Evolutionary conservation across 768 basidiomycete genomes (phyloP), one percentile per base, ranked within the genome.

Genomic region (Agrocybe pediades): DNA sequence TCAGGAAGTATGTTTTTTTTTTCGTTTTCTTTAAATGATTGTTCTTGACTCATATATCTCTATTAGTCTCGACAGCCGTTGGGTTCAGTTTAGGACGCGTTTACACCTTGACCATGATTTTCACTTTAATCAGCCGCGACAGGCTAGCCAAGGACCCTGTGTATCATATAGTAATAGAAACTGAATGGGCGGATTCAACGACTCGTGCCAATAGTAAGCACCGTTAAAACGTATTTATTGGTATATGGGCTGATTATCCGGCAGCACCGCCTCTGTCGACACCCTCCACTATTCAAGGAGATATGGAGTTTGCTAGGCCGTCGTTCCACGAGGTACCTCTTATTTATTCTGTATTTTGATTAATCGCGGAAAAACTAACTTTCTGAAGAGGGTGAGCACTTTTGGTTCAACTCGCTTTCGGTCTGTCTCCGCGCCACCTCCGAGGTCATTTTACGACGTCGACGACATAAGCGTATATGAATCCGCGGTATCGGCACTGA

Each of bases 71-170:
- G 3, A 29, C 41, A 3, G 48, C 41, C 11, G 50, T 57, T 25
- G 45, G 30, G 19, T 53, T 49, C 26, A 25, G 49, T 21, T 26
- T 57, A 9, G 56, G 51, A 24, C 47, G 56, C 1, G 52, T 53
- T 23, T 57, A 57, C 21, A 49, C 46, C 9, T 30, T 53, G 9
- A 57, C 56, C 2, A 50, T 57, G 56, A 36, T 57, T 6, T 57
- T 43, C 47, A 49, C 52, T 3, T 36, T 57, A 11, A 30, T 54
- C 20, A 39, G 40, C 19, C 46, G 56, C 8, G 51, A 57, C 19
- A 44, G 25, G 26, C 15, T 54, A 26, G 3, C 17, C 6, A n/a
- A 25, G n/a, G 29, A 24, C 6, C 20, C 29, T 16, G 11, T 11
- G 9, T 19, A 20, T 17, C 19, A 52, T 13, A 30, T 45, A 11